Evolutionary conservation across 176 grass and related monocot species (phyloP).

Genomic region (Olyra latifolia): DNA sequence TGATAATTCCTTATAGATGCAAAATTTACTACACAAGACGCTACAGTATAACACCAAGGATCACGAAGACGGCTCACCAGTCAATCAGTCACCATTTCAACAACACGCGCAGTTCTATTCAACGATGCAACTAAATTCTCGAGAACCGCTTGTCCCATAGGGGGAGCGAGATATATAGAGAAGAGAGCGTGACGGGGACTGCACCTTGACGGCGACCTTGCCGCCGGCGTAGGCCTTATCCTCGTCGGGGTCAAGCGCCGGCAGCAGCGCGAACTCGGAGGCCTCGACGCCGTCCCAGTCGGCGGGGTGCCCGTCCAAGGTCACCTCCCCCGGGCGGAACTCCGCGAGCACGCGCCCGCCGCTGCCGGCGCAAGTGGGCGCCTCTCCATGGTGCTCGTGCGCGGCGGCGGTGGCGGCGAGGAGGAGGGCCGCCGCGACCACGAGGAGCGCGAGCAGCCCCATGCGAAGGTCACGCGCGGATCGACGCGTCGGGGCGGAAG

Average conservation of each 20-base stretch:
- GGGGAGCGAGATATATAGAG: not conserved
- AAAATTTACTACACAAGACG: not conserved
- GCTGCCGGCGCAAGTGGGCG: constrained; percentile 52
- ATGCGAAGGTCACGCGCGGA: constrained; percentile 6
- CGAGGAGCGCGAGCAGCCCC: constrained; percentile 32
- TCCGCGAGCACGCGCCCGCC: constrained; percentile 65
- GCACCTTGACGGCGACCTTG: constrained; percentile 75
- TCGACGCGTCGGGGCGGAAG: not conserved
- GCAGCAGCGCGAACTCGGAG: constrained; percentile 75
- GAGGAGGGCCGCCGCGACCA: constrained; percentile 24
- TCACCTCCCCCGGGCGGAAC: constrained; percentile 70
- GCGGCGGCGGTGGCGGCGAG: constrained; percentile 23
- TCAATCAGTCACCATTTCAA: not conserved
- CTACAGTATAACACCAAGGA: not conserved
- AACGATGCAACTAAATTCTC: not conserved
- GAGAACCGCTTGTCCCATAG: not conserved
- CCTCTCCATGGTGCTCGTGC: constrained; percentile 81
- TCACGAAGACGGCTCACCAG: constrained; percentile 6
- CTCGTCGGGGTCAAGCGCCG: constrained; percentile 83
- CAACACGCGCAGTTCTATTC: not conserved
- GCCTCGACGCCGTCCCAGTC: constrained; percentile 83
- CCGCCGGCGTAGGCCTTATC: constrained; percentile 83
- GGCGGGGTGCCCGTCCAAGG: constrained; percentile 69
- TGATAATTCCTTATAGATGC: constrained; percentile 11
- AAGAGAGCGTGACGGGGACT: constrained; percentile 1